Evolutionary conservation across 2,329 filamentous ascomycete species (phyloP), one percentile per base, ranked within the genome.

Genomic region (Colletotrichum sp.): DNA sequence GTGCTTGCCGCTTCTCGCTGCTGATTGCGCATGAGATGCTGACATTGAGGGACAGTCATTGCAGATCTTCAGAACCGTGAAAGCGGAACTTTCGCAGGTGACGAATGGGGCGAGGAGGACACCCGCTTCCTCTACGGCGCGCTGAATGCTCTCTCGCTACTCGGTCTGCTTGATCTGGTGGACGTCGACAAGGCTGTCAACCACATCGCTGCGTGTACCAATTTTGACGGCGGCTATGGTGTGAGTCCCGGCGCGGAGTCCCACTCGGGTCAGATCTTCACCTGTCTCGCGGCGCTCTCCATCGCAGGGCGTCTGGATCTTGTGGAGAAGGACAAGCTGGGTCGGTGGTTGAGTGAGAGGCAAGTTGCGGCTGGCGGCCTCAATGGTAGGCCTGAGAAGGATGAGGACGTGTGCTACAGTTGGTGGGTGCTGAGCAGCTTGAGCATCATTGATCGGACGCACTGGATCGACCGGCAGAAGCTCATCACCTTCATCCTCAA

Each of bases 341-440:
- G 93, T 21, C 92, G 92, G 65, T 99, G 97, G 97, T 89, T 99
- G 70, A 98, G 96, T 84, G 97, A 99, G 85, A 91, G 97, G 77
- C 97, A 99, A 83, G 89, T 98, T 32, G 91, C 95, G 12, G 93
- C 93, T 64, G 97, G 97, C 34, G 97, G 97, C 0, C 87, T 99
- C 67, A 99, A 99, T 83, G 97, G 97, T 4, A 91, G 97, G 65
- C 97, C 97, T 1, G 97, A 99, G 86, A 99, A 99, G 88, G 87
- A 95, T 77, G 96, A 98, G 83, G 97, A 99, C 83, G 96, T 98
- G 16, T 99, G 97, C 87, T 99, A 99, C 86, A 98, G 95, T 83
- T 99, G 97, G 97, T 99, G 97, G 97, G 97, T 99, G 60, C 87
- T 96, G 82, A 96, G 95, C 82, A 98, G 96, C 83, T 87, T 99